Evolutionary conservation across 768 basidiomycete genomes (phyloP), one percentile per base, ranked within the genome.

Genomic region (Boletellus ananiceps): DNA sequence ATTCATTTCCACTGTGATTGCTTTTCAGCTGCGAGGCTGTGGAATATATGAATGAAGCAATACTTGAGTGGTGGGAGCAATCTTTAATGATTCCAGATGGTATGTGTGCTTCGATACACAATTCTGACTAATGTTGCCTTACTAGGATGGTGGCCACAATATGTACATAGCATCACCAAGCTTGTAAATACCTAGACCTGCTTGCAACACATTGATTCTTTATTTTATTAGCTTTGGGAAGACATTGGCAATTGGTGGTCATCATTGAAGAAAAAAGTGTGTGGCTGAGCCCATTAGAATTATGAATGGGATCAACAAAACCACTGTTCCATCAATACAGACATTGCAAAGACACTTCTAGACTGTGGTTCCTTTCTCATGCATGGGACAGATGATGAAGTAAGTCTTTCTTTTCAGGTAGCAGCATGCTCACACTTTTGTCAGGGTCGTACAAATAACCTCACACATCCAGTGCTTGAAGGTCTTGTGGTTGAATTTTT

Each of bases 271-370:
- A 48, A 53, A 37, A 49, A 44, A n/a, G 47, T 16, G 4, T 25
- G 2, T 15, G 8, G 27, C 3, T 48, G 25, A 12, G 15, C 27
- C 34, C 6, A 3, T 11, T 8, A 52, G 23, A 6, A 3, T 25
- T 52, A 52, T 11, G 11, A 48, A 13, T 52, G 51, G 51, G 47
- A 52, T 34, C 42, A 18, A 1, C 15, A 52, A 34, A 53, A 53
- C 25, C 12, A 5, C 2, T 14, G 25, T 18, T 14, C 19, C 0
- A 13, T 15, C 8, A 53, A 53, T 23, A 29, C 27, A 23, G 19
- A 34, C 9, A 49, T 48, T 23, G 33, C 44, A 2, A 49, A 16
- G n/a, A n/a, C n/a, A n/a, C n/a, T n/a, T n/a, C n/a, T n/a, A n/a
- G n/a, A n/a, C n/a, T n/a, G n/a, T n/a, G n/a, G n/a, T n/a, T n/a